Percentiles rank a stretch among this genome's conserved stretches.
phyloP scores from a whole-genome alignment of 164 flowering plant genomes.

The Vitis amurensis region DNA sequence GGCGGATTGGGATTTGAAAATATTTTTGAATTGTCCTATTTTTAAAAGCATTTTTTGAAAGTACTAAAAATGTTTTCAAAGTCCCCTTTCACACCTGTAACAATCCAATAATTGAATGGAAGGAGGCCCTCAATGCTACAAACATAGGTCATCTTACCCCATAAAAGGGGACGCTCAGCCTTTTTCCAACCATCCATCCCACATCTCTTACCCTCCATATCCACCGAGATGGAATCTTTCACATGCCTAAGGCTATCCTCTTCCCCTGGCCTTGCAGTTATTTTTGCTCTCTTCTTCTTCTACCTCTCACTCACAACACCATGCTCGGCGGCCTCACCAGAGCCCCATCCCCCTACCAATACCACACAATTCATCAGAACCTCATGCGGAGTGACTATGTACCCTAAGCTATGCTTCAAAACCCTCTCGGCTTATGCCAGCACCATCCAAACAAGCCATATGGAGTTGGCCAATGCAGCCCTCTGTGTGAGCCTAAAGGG shows the following conservation, averaged over 20 bases:
- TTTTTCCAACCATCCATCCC: neutral
- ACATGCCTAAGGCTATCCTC: neutral
- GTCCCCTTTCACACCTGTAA: no score
- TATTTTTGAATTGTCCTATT: no score
- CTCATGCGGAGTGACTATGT: constrained; percentile 39
- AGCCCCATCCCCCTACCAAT: neutral
- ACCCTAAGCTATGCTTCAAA: constrained; percentile 41
- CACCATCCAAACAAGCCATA: constrained; percentile 33
- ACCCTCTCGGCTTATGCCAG: constrained; percentile 41
- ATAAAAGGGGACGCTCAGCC: neutral
- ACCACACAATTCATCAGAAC: constrained; percentile 36
- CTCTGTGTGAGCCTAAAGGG: constrained; percentile 33
- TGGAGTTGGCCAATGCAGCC: constrained; percentile 34
- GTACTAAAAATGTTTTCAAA: no score
- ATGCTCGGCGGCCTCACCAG: neutral
- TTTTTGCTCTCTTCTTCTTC: neutral
- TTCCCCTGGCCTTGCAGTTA: neutral
- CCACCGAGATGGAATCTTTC: constrained; percentile 1
- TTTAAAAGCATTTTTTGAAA: no score
- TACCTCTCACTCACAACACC: neutral
- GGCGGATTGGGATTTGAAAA: no score
- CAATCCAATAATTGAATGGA: neutral
- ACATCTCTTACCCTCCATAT: neutral
- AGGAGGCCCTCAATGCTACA: neutral
- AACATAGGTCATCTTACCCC: neutral